Base-by-base conservation (phyloP, 805 yeast genomes). In the Vanderwaltozyma polyspora region DNA sequence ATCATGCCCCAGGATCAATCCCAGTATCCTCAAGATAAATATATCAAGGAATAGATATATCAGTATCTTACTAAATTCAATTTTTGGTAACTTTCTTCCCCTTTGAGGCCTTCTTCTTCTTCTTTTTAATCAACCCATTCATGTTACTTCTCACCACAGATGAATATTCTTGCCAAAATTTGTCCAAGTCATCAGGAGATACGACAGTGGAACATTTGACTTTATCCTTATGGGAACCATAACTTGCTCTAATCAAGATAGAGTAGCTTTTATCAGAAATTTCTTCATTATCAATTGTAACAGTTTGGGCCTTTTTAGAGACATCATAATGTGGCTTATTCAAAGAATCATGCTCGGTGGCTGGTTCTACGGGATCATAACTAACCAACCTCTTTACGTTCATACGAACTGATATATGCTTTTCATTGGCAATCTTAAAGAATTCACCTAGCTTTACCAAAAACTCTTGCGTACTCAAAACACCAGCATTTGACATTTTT, bases 151-250 rank as follows among this genome's bases (percentile, higher is more conserved):
- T 86, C 36, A 86, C 65, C 0, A 71, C 71, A 28, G 73, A 74
- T 1, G 83, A 60, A 58, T 86, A 87, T 18, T 74, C 76, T 28
- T 57, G 55, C 95, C 95, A 87, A 55, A 87, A 87, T 39, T 63
- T 55, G 42, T 77, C 83, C 43, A 87, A 62, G 3, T 70, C 59
- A 1, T 65, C 70, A 1, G 76, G 63, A 19, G 70, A 70, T 6
- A 87, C 86, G 10, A 78, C 72, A 0, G 96, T 86, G 19, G 86
- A 74, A 22, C 79, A 54, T 49, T 82, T 82, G n/a, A 57, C 49
- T 46, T 74, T 74, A 37, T 62, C 35, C 2, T 42, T 38, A 15
- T 44, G 45, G 5, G 53, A 44, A 4, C 54, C 53, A 32, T 46
- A 51, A 5, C 51, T 39, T 34, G 81, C 71, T 54, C 95, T 70